Base-by-base conservation (phyloP, 768 basidiomycete genomes). In the Boletus rex-veris region DNA sequence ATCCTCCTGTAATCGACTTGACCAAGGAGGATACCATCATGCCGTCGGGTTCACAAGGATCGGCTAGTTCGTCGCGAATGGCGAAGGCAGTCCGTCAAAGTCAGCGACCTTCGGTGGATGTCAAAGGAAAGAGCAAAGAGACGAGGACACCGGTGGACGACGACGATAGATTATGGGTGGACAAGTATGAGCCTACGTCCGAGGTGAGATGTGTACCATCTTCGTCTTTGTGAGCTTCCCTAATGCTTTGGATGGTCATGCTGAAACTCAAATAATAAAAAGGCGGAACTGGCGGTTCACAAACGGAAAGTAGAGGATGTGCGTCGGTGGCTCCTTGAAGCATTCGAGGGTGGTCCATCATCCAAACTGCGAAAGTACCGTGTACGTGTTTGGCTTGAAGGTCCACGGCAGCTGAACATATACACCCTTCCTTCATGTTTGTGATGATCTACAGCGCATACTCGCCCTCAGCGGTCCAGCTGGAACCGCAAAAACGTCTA, bases 401-500 rank as follows among this genome's bases (percentile, higher is more conserved):
- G 14, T 5, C 9, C 11, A 40, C 44, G 30, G 12, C 21, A 50
- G 19, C 53, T 43, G 18, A 56, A 37, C 24, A 5, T 30, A 35
- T 45, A 19, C 5, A 19, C 11, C 18, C 12, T 14, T 15, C 14
- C 7, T 28, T 28, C 26, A 7, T 26, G 26, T 26, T 26, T 26
- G 7, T 26, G 26, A 28, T 28, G 7, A 28, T 28, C 26, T 28
- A 4, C 52, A 98, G 90, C 80, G 93, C 43, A 83, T 99, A 28
- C 79, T 98, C 7, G 82, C 83, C 0, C 72, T 99, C 11, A 89
- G 90, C 3, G 96, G 96, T 2, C 91, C 92, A 0, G 86, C 96
- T 8, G 96, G 96, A 2, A 82, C 85, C 0, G 96, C 84, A 0
- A 99, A 99, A 75, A 97, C 96, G 0, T 80, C 93, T 0, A 92